Conservation (phyloP, 2,329 filamentous ascomycete species). For the Nigrospora sphaerica region DNA sequence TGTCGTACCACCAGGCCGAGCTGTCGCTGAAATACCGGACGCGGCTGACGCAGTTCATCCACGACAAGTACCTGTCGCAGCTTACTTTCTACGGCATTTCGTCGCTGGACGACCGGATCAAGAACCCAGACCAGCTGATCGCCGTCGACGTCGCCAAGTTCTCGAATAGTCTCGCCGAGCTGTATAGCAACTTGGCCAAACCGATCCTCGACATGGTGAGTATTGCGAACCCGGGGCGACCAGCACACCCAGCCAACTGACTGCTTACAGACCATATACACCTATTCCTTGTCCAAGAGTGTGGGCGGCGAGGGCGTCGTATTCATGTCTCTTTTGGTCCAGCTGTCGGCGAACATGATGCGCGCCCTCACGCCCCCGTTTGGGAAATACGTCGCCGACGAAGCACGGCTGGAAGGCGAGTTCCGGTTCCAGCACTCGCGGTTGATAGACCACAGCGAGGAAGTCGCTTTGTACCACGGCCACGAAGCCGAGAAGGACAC, state of each 20-base stretch:
- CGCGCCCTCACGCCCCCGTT: conserved; percentile 91
- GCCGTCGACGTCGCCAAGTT: conserved; percentile 96
- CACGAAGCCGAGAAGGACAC: conserved; percentile 94
- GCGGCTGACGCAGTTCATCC: conserved; percentile 86
- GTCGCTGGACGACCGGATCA: conserved; percentile 92
- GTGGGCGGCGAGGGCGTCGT: conserved; percentile 96
- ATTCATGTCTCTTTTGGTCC: conserved; percentile 89
- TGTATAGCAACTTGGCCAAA: conserved; percentile 96
- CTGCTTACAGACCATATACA: conserved; percentile 66
- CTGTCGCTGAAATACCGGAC: conserved; percentile 89
- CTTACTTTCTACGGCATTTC: conserved; percentile 98
- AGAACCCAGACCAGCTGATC: conserved; percentile 96
- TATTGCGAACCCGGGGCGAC: background rate
- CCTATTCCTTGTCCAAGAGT: conserved; percentile 83
- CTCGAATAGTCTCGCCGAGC: conserved; percentile 85
- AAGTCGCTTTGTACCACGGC: conserved; percentile 85
- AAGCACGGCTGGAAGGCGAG: conserved; percentile 88
- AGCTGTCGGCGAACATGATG: conserved; percentile 90
- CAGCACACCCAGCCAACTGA: conserved; percentile 12
- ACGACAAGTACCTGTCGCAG: conserved; percentile 92
- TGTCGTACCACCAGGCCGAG: conserved; percentile 95
- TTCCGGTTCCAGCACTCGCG: conserved; percentile 93
- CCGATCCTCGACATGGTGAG: conserved; percentile 83
- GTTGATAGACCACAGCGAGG: conserved; percentile 92
- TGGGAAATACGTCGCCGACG: conserved; percentile 94